A percentile compares a stretch with the other conserved stretches of the same genome.
phyloP scores from a whole-genome alignment of 768 basidiomycete genomes.

The Cystofilobasidium ferigula region DNA sequence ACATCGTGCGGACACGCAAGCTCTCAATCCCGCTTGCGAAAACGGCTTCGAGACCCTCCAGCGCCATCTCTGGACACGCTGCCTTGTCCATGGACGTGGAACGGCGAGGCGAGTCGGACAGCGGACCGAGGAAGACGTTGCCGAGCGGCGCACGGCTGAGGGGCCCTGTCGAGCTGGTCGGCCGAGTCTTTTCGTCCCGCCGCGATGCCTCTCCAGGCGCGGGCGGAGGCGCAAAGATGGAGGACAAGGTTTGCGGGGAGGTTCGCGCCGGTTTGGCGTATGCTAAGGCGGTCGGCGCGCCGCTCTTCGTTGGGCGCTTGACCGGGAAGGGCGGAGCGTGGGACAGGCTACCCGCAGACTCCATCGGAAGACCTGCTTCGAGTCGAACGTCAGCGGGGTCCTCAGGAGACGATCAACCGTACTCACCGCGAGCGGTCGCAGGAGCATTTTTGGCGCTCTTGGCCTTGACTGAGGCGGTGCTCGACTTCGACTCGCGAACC shows the following conservation, averaged over 20 bases:
- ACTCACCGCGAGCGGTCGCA: not conserved
- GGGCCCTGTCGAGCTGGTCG: not conserved
- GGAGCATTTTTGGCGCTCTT: not conserved
- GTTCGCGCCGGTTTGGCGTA: not conserved
- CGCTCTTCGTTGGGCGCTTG: not conserved
- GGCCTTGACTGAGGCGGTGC: not conserved
- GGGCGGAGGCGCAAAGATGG: not conserved
- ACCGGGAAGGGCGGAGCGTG: constrained; percentile 16
- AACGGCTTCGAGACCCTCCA: constrained; percentile 4
- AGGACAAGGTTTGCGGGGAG: not conserved
- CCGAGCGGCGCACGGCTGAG: constrained; percentile 11
- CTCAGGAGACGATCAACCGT: not conserved
- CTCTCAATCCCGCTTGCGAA: constrained; percentile 11
- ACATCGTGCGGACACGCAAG: not conserved
- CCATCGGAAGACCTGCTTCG: not conserved
- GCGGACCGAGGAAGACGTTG: constrained; percentile 18
- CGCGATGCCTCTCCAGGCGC: not conserved
- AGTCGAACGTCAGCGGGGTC: no score
- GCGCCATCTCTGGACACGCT: constrained; percentile 3
- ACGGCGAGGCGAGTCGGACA: not conserved
- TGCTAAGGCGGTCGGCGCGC: not conserved
- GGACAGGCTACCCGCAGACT: not conserved
- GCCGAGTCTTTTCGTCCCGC: not conserved
- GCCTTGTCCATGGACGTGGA: not conserved
- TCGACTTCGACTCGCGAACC: not conserved